Conservation (phyloP, 2,329 filamentous ascomycete species). For the Colletotrichum sp. region DNA sequence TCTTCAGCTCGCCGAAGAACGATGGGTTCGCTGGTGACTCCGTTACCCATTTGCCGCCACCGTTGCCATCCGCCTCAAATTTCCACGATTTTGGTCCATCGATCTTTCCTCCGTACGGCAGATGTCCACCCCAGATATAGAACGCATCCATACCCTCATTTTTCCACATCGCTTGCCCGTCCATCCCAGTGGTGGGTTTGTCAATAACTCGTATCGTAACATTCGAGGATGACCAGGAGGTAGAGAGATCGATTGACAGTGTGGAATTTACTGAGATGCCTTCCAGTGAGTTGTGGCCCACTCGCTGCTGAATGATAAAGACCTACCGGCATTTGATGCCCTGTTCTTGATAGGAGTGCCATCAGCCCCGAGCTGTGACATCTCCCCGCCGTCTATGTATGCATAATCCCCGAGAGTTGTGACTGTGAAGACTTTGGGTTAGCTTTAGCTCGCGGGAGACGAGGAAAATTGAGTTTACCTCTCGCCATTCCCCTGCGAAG, state of each 20-base stretch:
- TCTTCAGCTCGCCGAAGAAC: background rate
- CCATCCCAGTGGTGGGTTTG: background rate
- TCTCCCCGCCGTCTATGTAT: slow-evolving; percentile 43
- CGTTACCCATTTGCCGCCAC: slow-evolving; percentile 9
- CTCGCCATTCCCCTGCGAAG: background rate
- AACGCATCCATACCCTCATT: background rate
- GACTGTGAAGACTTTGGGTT: background rate
- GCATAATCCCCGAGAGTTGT: slow-evolving; percentile 36
- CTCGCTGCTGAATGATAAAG: too few relatives aligned
- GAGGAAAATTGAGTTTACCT: background rate
- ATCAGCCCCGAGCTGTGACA: slow-evolving; percentile 24
- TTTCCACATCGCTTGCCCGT: slow-evolving; percentile 4
- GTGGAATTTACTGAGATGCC: slow-evolving; percentile 14
- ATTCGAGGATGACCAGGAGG: slow-evolving; percentile 2
- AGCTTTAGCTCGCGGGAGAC: background rate
- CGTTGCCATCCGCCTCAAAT: slow-evolving; percentile 11
- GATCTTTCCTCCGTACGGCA: background rate
- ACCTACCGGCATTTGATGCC: slow-evolving; percentile 2
- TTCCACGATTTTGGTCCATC: background rate
- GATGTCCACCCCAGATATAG: slow-evolving; percentile 18
- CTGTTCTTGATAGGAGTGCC: background rate
- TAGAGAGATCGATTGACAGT: slow-evolving; percentile 12
- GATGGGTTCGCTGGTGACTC: slow-evolving; percentile 1
- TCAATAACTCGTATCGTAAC: background rate
- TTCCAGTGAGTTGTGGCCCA: background rate